Evolutionary conservation across 495 filamentous ascomycete genomes (phyloP), one percentile per base, ranked within the genome.

Genomic region (Penicillium goetzii): DNA sequence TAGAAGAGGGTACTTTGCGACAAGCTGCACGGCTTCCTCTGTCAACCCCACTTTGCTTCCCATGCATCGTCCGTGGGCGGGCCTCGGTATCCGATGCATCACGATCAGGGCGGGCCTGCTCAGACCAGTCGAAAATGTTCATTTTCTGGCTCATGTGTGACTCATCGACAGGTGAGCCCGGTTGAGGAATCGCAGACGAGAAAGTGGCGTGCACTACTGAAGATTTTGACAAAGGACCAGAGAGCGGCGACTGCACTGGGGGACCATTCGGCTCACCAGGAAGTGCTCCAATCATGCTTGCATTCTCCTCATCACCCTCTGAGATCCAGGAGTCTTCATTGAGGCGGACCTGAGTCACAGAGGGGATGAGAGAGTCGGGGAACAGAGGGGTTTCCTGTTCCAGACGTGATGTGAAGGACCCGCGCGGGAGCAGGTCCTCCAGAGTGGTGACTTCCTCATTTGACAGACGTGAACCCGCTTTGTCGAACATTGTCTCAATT

Each of bases 401-500:
- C 33, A 74, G 55, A 1, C 61, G 72, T 11, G 69, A 64, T 19
- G 58, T 68, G 57, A 84, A 83, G 28, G 78, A 80, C 19, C 78
- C 78, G 47, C 79, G 74, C 28, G 74, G 71, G 3, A 83, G 63
- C 7, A 84, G 69, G 62, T 83, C 76, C 53, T 86, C 82, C 26
- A 90, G 81, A 11, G 84, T 85, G 40, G 83, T 69, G 41, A 88
- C 72, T 72, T 86, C 89, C 41, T 83, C 79, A 64, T 84, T 86
- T 36, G 67, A 79, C 64, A 84, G 75, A 47, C 80, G 74, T 6
- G 81, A 70, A 7, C 89, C 84, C 57, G 91, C 87, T 60, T 92
- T 87, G 74, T 96, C 90, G 77, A 97, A 97, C 78, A 97, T 92
- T 2, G 87, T 89, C 60, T 97, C 92, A 30, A 97, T 84, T 4